Percentiles rank a stretch among this genome's conserved stretches.
Conservation (phyloP, 306 rosid species). For the Cicer pinnatifidum region DNA sequence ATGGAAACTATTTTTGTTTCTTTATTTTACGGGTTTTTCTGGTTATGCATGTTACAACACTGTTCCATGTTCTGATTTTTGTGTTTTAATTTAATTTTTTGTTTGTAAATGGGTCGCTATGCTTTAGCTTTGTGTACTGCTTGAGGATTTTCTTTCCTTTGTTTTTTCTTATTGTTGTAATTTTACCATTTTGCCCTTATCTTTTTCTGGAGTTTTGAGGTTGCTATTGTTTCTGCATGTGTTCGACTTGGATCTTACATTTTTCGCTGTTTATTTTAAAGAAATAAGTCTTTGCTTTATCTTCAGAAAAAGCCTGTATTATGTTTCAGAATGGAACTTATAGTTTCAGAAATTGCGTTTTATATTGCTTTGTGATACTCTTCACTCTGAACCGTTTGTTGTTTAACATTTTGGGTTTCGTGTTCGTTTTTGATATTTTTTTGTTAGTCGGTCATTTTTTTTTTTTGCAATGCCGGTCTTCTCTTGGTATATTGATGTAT, state of each 20-base stretch:
- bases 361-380: not conserved
- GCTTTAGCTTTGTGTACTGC: not conserved
- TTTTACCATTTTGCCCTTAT: not conserved
- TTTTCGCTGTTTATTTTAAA: not conserved
- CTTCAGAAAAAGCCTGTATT: not conserved
- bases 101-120: not conserved
- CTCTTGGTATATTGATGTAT: not conserved
- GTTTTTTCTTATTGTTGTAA: not conserved
- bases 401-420: not conserved
- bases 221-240: constrained; percentile 3
- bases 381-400: not conserved
- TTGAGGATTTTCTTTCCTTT: not conserved
- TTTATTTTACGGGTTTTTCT: not conserved
- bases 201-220: not conserved
- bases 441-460: not conserved
- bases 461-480: not conserved
- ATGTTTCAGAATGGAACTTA: not conserved
- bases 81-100: not conserved
- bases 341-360: not conserved
- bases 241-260: not conserved
- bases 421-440: not conserved
- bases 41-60: constrained; percentile 29
- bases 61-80: not conserved
- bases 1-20: not conserved
- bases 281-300: not conserved